These are phyloP conservation scores for Daldinia loculata DNA, from an alignment of 495 filamentous ascomycete species.

Conservation along the genomic window DNA sequence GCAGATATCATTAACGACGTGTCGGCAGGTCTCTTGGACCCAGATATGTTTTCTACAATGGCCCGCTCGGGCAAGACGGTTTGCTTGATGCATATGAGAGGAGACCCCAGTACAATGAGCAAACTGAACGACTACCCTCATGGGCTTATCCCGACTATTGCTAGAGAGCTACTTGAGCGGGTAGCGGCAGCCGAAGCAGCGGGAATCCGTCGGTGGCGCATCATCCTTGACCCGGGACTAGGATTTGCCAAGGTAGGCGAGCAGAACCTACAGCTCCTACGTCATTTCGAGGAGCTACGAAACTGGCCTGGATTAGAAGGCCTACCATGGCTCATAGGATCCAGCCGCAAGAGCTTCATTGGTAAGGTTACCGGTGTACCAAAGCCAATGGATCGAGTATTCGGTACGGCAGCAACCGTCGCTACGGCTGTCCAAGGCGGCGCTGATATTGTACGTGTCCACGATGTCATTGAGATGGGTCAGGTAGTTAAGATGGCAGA, in stretches of 20 bases:
- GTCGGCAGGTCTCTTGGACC: conserved; percentile 81
- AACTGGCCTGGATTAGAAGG: conserved; percentile 69
- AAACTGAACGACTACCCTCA: conserved; percentile 71
- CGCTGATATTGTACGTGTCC: conserved; percentile 92
- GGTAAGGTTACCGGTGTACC: conserved; percentile 80
- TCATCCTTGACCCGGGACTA: conserved; percentile 92
- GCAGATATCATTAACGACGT: conserved; percentile 97
- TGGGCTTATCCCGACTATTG: conserved; percentile 76
- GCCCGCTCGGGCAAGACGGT: conserved; percentile 82
- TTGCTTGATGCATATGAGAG: conserved; percentile 96
- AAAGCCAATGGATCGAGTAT: conserved; percentile 66
- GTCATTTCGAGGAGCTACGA: conserved; percentile 69
- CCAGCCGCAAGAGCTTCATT: conserved; percentile 90
- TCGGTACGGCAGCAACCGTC: conserved; percentile 90
- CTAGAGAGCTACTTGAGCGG: conserved; percentile 71
- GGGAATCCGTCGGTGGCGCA: conserved; percentile 89
- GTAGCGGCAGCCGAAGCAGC: conserved; percentile 81
- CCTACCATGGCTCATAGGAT: conserved; percentile 89
- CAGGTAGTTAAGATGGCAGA: conserved; percentile 89
- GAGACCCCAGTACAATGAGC: conserved; percentile 85
- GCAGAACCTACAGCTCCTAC: conserved; percentile 83
- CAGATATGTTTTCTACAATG: conserved; percentile 81
- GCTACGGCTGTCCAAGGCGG: conserved; percentile 89
- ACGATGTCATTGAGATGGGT: conserved; percentile 91
- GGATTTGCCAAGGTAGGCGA: conserved; percentile 87